Evolutionary conservation across 2,329 filamentous ascomycete species (phyloP), one percentile per base, ranked within the genome.

Genomic region (Nemania diffusa): DNA sequence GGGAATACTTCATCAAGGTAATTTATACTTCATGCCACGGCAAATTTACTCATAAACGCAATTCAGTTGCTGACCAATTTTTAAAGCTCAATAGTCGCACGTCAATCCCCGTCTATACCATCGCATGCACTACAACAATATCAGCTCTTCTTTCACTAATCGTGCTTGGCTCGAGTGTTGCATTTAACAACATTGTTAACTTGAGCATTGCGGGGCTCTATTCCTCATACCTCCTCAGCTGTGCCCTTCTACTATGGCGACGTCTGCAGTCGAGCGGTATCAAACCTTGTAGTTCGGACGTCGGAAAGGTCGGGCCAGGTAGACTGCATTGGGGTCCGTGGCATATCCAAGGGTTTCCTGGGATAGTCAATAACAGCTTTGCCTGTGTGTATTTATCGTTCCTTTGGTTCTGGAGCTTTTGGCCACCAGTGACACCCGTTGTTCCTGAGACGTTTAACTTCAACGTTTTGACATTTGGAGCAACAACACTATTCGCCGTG

Each of bases 161-260:
- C 17, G 15, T 53, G 3, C 29, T 66, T 2, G 64, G 57, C 15
- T 66, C 64, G 8, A 57, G 51, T 24, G 57, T 62, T 80, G 59
- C 78, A 78, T 72, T 72, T 20, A 64, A 29, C 55, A 55, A 67
- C 32, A 60, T 67, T n/a, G 60, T 67, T 8, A 56, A 55, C 17
- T 32, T 67, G 60, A 64, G 34, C 15, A 59, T 68, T 32, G 40
- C 51, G 1, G 79, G 64, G 1, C 58, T 66, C 15, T 66, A 62
- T 20, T 27, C 57, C 15, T 65, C 63, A 9, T 65, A 61, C 27
- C 29, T 60, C 5, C 20, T 65, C 27, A 20, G 57, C 22, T 61
- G 57, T 37, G 3, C 27, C n/a, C 48, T 65, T 0, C 29, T 65
- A 5, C 40, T 65, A 9, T 65, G 63, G 63, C 63, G 63, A 8